Base-by-base conservation (phyloP, 345 rosid genomes). In the Pistacia vera region DNA sequence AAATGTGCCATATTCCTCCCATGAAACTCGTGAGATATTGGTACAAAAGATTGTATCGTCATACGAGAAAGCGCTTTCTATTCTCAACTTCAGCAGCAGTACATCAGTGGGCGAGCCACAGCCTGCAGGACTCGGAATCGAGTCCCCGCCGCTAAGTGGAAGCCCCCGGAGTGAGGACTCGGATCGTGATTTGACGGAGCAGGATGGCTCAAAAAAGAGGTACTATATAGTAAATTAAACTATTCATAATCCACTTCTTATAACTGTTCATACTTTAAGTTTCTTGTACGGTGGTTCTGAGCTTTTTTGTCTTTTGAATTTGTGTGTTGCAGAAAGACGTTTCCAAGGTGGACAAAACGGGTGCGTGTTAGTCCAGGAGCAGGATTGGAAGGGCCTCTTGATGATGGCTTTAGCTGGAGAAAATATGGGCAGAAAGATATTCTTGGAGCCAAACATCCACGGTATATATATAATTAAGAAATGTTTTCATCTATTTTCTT, bases 341-440 rank as follows among this genome's bases (percentile, higher is more conserved):
- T 73, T 75, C 87, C 86, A 38, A 86, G 80, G 74, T 87, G 96
- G 98, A 87, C 80, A 0, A 44, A 82, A 59, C 86, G 68, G 60
- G 93, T 93, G 67, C 74, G 79, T 75, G 88, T 93, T 56, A 55
- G 59, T 68, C 92, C 90, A 2, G 95, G 85, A 5, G 61, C 76
- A 69, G 89, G 83, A 51, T 67, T 86, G 63, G 93, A 90, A 62
- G 89, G 83, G 71, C 76, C 88, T 7, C 96, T 93, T 48, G 96
- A 89, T 48, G 97, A 95, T 81, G 99, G 99, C 18, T 90, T 87
- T 61, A 84, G 87, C 58, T 93, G 99, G 99, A 93, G 98, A 83
- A 95, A 95, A 80, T 93, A 95, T 73, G 99, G 96, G 10, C 99
- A 95, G 75, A 95, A 95, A 78, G 90, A 88, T 66, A 95, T 93